phyloP scores from a whole-genome alignment of 139 green algal species.

The Auxenochlorella pyrenoidosa region DNA sequence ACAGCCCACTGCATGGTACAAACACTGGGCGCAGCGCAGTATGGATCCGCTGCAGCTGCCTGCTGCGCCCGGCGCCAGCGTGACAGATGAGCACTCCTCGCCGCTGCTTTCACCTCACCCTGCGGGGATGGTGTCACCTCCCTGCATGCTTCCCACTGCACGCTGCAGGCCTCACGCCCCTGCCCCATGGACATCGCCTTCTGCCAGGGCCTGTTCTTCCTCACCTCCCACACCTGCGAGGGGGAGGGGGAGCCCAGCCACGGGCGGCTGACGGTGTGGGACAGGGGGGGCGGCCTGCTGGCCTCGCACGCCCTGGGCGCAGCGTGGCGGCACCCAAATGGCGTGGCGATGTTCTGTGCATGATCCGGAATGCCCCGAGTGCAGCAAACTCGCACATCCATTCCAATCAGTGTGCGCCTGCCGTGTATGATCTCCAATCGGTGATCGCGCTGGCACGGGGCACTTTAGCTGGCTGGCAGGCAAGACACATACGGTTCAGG shows the following conservation, averaged over 20 bases:
- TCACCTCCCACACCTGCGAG: slow-evolving; percentile 10
- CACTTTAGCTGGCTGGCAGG: too few relatives aligned
- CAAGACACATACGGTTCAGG: too few relatives aligned
- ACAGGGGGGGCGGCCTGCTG: background rate
- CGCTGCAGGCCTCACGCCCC: background rate
- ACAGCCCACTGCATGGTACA: too few relatives aligned
- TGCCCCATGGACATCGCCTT: slow-evolving; percentile 8
- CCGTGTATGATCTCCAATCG: too few relatives aligned
- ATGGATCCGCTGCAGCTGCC: too few relatives aligned
- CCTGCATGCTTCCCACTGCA: background rate
- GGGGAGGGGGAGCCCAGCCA: background rate
- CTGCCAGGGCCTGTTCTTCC: background rate
- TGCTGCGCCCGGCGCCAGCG: too few relatives aligned
- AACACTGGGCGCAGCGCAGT: too few relatives aligned
- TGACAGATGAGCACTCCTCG: background rate
- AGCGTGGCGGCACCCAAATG: background rate
- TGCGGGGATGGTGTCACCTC: background rate
- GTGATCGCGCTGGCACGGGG: too few relatives aligned
- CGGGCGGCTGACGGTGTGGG: slow-evolving; percentile 12
- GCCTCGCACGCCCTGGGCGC: background rate
- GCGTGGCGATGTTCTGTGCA: background rate
- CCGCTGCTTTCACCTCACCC: background rate
- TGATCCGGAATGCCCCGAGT: too few relatives aligned
- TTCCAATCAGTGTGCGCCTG: too few relatives aligned
- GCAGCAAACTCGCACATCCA: too few relatives aligned